Percentiles rank a stretch among this genome's conserved stretches.
Evolutionary conservation across 106 monocot genomes (phyloP).

Genomic region (Gastrodia elata): DNA sequence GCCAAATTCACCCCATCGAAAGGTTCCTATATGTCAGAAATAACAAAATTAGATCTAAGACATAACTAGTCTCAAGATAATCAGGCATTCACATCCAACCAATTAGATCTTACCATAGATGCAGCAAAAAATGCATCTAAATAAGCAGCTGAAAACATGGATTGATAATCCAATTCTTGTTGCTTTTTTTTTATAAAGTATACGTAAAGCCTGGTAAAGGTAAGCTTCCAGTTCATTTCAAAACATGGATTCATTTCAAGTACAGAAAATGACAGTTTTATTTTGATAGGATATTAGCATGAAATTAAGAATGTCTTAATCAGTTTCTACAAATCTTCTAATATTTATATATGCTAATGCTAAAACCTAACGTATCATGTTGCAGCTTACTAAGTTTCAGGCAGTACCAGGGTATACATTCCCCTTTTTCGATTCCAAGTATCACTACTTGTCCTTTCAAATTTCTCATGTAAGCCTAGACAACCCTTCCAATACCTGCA

Average conservation of each 20-base stretch:
- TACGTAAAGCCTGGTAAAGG: not conserved
- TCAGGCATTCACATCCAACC: not conserved
- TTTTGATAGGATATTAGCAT: not conserved
- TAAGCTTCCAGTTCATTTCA: not conserved
- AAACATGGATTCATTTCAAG: conserved; percentile 3
- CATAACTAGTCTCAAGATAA: not conserved
- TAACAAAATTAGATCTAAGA: not conserved
- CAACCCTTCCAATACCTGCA: too few relatives aligned
- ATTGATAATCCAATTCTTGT: not conserved
- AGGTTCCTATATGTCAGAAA: conserved; percentile 49
- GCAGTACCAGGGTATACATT: too few relatives aligned
- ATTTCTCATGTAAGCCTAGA: too few relatives aligned
- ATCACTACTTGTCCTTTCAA: too few relatives aligned
- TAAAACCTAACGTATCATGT: too few relatives aligned
- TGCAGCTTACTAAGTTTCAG: too few relatives aligned
- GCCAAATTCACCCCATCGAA: conserved; percentile 94
- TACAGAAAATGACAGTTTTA: not conserved
- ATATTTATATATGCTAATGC: too few relatives aligned
- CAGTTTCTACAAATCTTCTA: too few relatives aligned
- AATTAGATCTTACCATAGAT: not conserved
- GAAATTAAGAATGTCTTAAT: too few relatives aligned
- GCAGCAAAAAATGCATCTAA: not conserved
- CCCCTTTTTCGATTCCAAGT: too few relatives aligned
- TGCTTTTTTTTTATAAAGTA: too few relatives aligned
- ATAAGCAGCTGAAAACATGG: not conserved